Base-by-base conservation (phyloP, 192 early-diverging fungal species). In the Podila clonocystis region DNA sequence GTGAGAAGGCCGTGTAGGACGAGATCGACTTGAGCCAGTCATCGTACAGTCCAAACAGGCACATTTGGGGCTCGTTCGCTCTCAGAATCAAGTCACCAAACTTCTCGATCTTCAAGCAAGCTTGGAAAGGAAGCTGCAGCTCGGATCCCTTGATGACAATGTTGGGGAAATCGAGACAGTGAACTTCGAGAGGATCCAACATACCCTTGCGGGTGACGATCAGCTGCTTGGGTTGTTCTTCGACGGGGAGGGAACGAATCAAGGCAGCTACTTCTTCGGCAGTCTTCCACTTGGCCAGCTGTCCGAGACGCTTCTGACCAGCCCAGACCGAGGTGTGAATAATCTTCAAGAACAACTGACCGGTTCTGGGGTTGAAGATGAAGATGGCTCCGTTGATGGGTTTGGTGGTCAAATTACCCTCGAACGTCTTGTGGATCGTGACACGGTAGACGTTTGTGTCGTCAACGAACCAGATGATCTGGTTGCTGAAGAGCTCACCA, bases 321-420 rank as follows among this genome's bases (percentile, higher is more conserved):
- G 97, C 97, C 97, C 97, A 99, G 45, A 98, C 97, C 9, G 96
- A 98, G 19, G 97, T 98, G 82, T 99, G 98, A 87, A 99, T 99
- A 82, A 99, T 97, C 88, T 99, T 99, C 72, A 99, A 88, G 88
- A 97, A 99, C 64, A 97, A 87, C 85, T 99, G 98, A 48, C 98
- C 98, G 20, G 98, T 99, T 70, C 98, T 92, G 50, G 98, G 98
- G 68, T 99, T 99, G 88, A 99, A 95, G 66, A 99, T 97, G 72
- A 98, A 98, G 80, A 99, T 97, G 26, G 97, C 98, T 55, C 98
- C 98, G 85, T 99, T 99, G 83, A 99, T 98, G 13, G 98, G 98
- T 75, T 98, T 98, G n/a, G 98, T 99, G 48, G 90, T 96, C 77
- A 99, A 92, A 82, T 99, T 99, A 52, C 98, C 98, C 83, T 99